Base-by-base conservation (phyloP, 2,329 filamentous ascomycete species). In the Atkinsonella texensis region DNA sequence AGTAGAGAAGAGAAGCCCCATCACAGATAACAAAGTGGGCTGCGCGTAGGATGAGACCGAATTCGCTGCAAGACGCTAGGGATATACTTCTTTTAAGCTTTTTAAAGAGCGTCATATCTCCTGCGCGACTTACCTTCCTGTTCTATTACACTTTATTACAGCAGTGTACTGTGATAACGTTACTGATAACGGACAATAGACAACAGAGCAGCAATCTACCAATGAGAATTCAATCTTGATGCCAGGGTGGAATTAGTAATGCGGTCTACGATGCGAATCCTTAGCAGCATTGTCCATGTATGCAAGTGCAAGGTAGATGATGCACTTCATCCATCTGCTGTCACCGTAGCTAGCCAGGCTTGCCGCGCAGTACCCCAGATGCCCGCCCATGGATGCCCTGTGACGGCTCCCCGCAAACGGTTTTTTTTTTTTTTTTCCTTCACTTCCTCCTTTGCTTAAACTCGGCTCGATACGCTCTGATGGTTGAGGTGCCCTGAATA, bases 321-420 rank as follows among this genome's bases (percentile, higher is more conserved):
- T 6, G 28, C 28, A 28, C 28, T 8, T 28, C 28, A 28, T 6
- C 28, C 35, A 38, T 38, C 35, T 15, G 35, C 43, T 12, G n/a
- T 15, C 43, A 32, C 6, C 43, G 17, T 13, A 20, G 40, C 28
- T 13, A 20, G 40, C 28, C 23, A 33, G 20, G 32, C 15, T 28
- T 15, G n/a, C 11, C 17, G 17, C 20, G 39, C 46, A 32, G 41
- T 49, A 41, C 46, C 51, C 46, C 51, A 49, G 51, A 52, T 43
- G 47, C n/a, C 47, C 39, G 32, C 47, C 46, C 51, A 41, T 46
- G 47, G 46, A 41, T 46, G 47, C 23, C 47, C 39, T 33, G 38
- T 17, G 48, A 31, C 51, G 51, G 51, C 42, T 43, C 51, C 51
- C 51, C 51, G 51, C 51, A 52, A 52, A 46, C 41, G 42, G 46